Conservation (phyloP, 306 rosid genomes). For the barrel medic (Medicago truncatula) region MtrunA17r5.0-ANR NC_053043.1:49866501-49867000, state of each 20-base stretch:
- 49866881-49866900: slow-evolving; percentile 30
- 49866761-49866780: slow-evolving; percentile 23
- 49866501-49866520: slow-evolving; percentile 32
- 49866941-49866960: slow-evolving; percentile 37
- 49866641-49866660: too few species aligned
- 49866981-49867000: slow-evolving; percentile 6
- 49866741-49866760: slow-evolving; percentile 27
- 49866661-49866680: too few species aligned
- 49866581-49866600: too few species aligned
- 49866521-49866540: slow-evolving; percentile 10
- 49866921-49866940: slow-evolving; percentile 35
- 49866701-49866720: not conserved
- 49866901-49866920: slow-evolving; percentile 22
- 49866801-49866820: slow-evolving; percentile 16
- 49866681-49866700: too few species aligned
- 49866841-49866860: not conserved
- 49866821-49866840: slow-evolving; percentile 17
- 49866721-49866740: slow-evolving; percentile 13
- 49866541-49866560: slow-evolving; percentile 5
- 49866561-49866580: not conserved
- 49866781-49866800: slow-evolving; percentile 19
- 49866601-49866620: too few species aligned
- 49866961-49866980: slow-evolving; percentile 22
- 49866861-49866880: slow-evolving; percentile 3
- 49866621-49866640: too few species aligned